Evolutionary conservation across 164 flowering plant species (phyloP), one percentile per base, ranked within the genome.

Genomic region (Akebia trifoliata): DNA sequence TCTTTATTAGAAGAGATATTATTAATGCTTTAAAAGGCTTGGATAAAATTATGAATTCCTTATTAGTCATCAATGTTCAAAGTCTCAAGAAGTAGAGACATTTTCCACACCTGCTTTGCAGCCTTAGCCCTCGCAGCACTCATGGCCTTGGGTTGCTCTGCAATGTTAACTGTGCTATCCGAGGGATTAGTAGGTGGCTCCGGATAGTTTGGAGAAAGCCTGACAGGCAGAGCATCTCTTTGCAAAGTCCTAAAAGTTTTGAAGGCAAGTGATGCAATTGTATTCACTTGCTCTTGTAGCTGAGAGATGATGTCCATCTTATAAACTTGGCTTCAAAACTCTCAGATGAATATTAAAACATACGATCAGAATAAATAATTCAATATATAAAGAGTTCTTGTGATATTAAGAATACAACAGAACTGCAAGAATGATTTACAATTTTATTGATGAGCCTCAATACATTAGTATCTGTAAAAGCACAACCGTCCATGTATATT

Each of bases 271-370:
- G 76, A 38, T 4, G 95, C 91, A 22, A 92, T 72, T 25, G 76
- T 61, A 39, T 85, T 83, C 12, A 78, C 85, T 70, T 85, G 89
- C 36, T 88, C 96, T 66, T 92, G 96, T 36, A 92, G 59, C 63
- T 92, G 96, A 6, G 96, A 83, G 32, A 86, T 89, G 75, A 85
- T 82, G 54, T 89, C 98, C 96, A 92, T 89, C 54, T 63, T 58
- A 10, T 32, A n/a, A n/a, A 22, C 43, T 52, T 43, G 42, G 38
- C 32, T 25, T 50, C 36, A 17, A 49, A 38, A 10, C 15, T 43
- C 46, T n/a, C 34, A 50, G 35, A 60, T 28, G 39, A 60, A 38
- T 35, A n/a, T 55, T n/a, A n/a, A 38, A 5, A 42, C 26, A 28
- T 20, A 42, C 22, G 31, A 40, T 9, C 25, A 56, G 24, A 14